Evolutionary conservation across 2,329 filamentous ascomycete genomes (phyloP), one percentile per base, ranked within the genome.

Genomic region (Neonectria sp.): DNA sequence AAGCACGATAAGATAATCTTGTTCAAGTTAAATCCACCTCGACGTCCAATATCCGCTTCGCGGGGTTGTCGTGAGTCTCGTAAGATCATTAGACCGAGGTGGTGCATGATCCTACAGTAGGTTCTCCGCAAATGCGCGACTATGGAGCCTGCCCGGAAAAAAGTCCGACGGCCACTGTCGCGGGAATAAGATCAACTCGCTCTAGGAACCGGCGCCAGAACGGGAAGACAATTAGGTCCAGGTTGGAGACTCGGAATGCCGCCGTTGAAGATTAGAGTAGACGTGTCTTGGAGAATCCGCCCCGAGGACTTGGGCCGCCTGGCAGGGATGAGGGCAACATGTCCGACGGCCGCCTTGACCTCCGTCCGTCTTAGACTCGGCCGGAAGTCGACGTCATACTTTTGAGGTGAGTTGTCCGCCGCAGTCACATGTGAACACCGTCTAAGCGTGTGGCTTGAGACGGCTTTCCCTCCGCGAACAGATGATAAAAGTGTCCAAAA

Each of bases 91-190:
- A 52, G 8, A 29, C 31, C 48, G 48, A 29, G 48, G 35, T 37
- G 31, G 24, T 25, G 43, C 6, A 15, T 17, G 24, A 40, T 21
- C 45, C 62, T 65, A 21, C 21, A 21, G 21, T 21, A 37, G 40
- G 49, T 56, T 72, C 67, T 69, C 69, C 72, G 69, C 69, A 70
- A 11, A 31, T 43, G 9, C 31, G 12, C 29, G 25, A 27, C 58
- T 71, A 71, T 61, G 70, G 73, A 73, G 52, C 24, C 6, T 6
- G 7, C 8, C 45, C 71, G 71, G 73, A 57, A 43, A 67, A 69
- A 72, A 72, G 66, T 40, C 71, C 71, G 73, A 45, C 24, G 33
- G 6, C 37, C 15, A 61, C 24, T 51, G 11, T 37, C 29, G 60
- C 31, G 56, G 64, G 29, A 40, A 49, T 31, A 24, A 21, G 11